Conservation (phyloP, 345 rosid genomes). For the Barbarea vulgaris region DNA sequence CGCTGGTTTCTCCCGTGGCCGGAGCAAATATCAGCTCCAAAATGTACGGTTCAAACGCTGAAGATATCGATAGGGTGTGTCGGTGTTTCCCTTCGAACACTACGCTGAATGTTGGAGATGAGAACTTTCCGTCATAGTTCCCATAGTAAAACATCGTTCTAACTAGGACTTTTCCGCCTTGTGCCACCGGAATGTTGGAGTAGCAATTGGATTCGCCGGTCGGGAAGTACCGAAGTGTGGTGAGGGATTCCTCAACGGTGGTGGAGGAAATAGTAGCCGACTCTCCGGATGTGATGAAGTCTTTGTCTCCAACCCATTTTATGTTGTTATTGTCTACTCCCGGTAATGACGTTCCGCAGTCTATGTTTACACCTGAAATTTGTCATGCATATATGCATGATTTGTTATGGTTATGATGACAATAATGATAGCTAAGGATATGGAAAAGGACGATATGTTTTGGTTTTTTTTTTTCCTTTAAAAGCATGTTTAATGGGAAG, state of each 20-base stretch:
- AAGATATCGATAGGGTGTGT: background rate
- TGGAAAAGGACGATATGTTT: too few species aligned
- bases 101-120: constrained; percentile 18
- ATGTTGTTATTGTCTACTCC: constrained; percentile 3
- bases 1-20: constrained; percentile 16
- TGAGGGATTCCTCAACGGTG: background rate
- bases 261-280: constrained; percentile 5
- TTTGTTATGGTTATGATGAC: background rate
- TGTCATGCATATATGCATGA: background rate
- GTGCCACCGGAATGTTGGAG: constrained; percentile 26
- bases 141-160: constrained; percentile 38
- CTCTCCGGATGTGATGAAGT: constrained; percentile 24
- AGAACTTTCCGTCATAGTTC: constrained; percentile 26
- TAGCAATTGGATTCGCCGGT: constrained; percentile 37
- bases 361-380: constrained; percentile 34
- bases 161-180: constrained; percentile 25
- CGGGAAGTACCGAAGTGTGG: constrained; percentile 34
- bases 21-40: constrained; percentile 33
- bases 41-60: background rate
- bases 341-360: constrained; percentile 34
- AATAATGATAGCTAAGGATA: background rate
- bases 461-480: too few species aligned
- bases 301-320: constrained; percentile 39
- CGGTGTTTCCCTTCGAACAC: constrained; percentile 31
- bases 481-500: too few species aligned